A percentile compares a stretch with the other conserved stretches of the same genome.
Conservation (phyloP, 2,329 filamentous ascomycete genomes). For the Phoma sp. region DNA sequence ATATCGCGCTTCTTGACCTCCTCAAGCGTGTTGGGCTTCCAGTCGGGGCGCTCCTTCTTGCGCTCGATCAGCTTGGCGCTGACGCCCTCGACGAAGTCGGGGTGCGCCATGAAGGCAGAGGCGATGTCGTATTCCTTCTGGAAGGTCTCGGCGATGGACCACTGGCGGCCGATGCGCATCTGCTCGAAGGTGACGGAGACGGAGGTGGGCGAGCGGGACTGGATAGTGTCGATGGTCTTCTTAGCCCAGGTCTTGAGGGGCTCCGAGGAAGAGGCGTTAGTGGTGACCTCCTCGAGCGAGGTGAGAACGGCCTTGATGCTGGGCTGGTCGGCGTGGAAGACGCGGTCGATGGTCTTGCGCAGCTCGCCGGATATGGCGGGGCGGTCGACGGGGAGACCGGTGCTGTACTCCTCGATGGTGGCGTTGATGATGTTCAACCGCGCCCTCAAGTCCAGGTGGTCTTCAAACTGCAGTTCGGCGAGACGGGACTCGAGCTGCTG, state of each 20-base stretch:
- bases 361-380: constrained; percentile 67
- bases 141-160: constrained; percentile 87
- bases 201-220: constrained; percentile 81
- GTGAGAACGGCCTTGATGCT: constrained; percentile 72
- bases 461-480: constrained; percentile 86
- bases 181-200: constrained; percentile 84
- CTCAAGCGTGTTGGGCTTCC: constrained; percentile 76
- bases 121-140: constrained; percentile 85
- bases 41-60: constrained; percentile 68
- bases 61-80: constrained; percentile 77
- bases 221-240: constrained; percentile 76
- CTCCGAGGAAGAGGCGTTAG: constrained; percentile 41
- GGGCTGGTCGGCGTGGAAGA: constrained; percentile 58
- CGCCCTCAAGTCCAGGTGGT: constrained; percentile 68
- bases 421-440: constrained; percentile 77
- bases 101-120: constrained; percentile 84
- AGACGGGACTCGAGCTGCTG: constrained; percentile 82
- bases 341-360: constrained; percentile 80
- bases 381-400: constrained; percentile 72
- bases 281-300: constrained; percentile 61
- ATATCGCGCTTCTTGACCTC: constrained; percentile 66
- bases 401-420: constrained; percentile 90
- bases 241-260: constrained; percentile 75
- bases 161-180: constrained; percentile 75
- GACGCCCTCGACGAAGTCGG: constrained; percentile 93